Evolutionary conservation across 352 stramenopile species (phyloP).

Genomic region (Saprolegnia diclina): DNA sequence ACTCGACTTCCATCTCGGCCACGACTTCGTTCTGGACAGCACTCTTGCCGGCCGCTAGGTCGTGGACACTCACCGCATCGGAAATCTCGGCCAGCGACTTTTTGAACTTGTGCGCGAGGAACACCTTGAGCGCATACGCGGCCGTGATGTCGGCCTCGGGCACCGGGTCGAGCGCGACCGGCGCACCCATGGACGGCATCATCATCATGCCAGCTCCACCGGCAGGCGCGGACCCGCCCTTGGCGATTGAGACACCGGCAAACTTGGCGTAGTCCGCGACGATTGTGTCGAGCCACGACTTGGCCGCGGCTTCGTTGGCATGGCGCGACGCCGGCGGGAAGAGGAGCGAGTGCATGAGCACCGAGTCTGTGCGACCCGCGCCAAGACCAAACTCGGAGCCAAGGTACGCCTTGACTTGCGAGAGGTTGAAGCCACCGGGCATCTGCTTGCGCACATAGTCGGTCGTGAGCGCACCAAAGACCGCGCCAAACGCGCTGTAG

Average conservation of each 20-base stretch:
- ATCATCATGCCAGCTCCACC: slow-evolving; percentile 19
- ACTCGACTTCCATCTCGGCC: slow-evolving; percentile 81
- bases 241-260: slow-evolving; percentile 57
- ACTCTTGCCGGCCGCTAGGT: slow-evolving; percentile 71
- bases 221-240: slow-evolving; percentile 27
- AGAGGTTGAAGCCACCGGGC: slow-evolving; percentile 79
- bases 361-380: slow-evolving; percentile 63
- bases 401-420: slow-evolving; percentile 70
- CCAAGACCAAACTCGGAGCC: slow-evolving; percentile 49
- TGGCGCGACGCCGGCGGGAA: slow-evolving; percentile 53
- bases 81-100: slow-evolving; percentile 63
- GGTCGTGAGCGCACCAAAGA: slow-evolving; percentile 51
- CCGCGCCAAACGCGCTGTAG: slow-evolving; percentile 70
- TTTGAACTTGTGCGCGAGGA: slow-evolving; percentile 70
- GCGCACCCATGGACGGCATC: slow-evolving; percentile 30
- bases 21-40: slow-evolving; percentile 87
- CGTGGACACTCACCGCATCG: slow-evolving; percentile 67
- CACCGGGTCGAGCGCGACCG: slow-evolving; percentile 53
- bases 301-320: slow-evolving; percentile 64
- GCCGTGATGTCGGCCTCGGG: slow-evolving; percentile 40
- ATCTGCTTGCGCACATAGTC: slow-evolving; percentile 81
- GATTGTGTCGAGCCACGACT: slow-evolving; percentile 74
- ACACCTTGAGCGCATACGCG: slow-evolving; percentile 67
- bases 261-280: slow-evolving; percentile 67
- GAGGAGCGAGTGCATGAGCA: slow-evolving; percentile 63